phyloP scores from a whole-genome alignment of 78 protist species.

The Monocercomonoides exilis region DNA sequence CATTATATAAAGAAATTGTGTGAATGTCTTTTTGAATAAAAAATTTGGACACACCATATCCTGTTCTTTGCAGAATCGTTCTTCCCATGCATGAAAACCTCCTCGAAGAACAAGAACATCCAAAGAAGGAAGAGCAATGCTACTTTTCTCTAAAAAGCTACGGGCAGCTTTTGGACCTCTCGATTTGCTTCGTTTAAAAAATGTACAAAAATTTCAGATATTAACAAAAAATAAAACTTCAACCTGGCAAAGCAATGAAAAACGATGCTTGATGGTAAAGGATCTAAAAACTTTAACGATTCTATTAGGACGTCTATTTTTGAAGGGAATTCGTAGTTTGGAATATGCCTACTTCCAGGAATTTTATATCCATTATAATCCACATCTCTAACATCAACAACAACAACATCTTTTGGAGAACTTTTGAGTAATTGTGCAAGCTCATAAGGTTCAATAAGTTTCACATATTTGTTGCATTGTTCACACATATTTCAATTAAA shows the following conservation, averaged over 20 bases:
- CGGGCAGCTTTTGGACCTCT: not conserved
- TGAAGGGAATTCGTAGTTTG: not conserved
- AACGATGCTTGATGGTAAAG: not conserved
- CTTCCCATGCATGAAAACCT: not conserved
- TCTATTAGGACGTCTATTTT: not conserved
- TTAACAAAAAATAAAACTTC: not conserved
- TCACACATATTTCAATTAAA: too few species aligned
- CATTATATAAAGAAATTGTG: too few species aligned
- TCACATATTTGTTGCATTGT: too few species aligned
- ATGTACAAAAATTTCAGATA: not conserved
- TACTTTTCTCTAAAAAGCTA: not conserved
- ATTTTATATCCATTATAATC: not conserved
- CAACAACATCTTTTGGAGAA: not conserved
- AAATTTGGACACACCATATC: not conserved
- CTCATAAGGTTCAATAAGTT: not conserved
- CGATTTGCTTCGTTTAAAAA: too few species aligned
- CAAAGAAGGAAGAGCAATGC: not conserved
- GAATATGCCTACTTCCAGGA: not conserved
- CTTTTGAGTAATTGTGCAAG: not conserved
- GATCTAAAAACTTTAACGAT: not conserved
- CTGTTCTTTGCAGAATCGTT: not conserved
- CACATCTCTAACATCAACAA: not conserved
- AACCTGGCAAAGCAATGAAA: not conserved
- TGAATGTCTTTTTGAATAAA: too few species aligned
- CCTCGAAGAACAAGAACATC: not conserved